Evolutionary conservation across 2,329 filamentous ascomycete species (phyloP).

Genomic region (Amesomyces nigricolor): DNA sequence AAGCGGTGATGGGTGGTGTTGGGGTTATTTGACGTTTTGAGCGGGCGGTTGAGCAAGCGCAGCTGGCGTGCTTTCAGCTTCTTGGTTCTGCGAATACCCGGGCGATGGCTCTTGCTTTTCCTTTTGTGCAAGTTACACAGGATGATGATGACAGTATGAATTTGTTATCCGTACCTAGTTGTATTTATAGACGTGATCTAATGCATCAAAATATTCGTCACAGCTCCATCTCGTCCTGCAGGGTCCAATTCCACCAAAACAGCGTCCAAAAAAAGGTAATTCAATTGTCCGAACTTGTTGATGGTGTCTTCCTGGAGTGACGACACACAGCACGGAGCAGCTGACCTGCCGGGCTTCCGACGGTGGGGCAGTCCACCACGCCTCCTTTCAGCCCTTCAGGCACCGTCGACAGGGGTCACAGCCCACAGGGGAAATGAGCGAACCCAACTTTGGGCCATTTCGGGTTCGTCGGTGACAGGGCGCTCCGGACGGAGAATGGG

Average conservation of each 20-base stretch:
- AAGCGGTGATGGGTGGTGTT: neutral
- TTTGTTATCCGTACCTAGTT: neutral
- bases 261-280: too few species aligned
- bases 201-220: neutral
- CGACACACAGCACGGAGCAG: slow-evolving; percentile 4
- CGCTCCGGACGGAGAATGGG: too few species aligned
- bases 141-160: slow-evolving; percentile 1
- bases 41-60: neutral
- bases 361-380: neutral
- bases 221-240: too few species aligned
- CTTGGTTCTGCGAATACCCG: slow-evolving; percentile 6
- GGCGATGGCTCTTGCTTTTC: neutral
- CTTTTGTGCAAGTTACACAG: neutral
- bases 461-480: too few species aligned
- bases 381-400: neutral
- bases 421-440: slow-evolving; percentile 1
- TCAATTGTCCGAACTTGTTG: neutral
- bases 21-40: neutral
- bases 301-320: slow-evolving; percentile 1
- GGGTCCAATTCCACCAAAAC: too few species aligned
- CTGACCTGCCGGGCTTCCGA: slow-evolving; percentile 5
- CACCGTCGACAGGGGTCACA: neutral
- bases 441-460: neutral
- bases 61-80: neutral
- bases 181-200: too few species aligned